A percentile compares a stretch with the other conserved stretches of the same genome.
Conservation (phyloP, 2,329 filamentous ascomycete genomes). For the Leptoxyphium fumago region DNA sequence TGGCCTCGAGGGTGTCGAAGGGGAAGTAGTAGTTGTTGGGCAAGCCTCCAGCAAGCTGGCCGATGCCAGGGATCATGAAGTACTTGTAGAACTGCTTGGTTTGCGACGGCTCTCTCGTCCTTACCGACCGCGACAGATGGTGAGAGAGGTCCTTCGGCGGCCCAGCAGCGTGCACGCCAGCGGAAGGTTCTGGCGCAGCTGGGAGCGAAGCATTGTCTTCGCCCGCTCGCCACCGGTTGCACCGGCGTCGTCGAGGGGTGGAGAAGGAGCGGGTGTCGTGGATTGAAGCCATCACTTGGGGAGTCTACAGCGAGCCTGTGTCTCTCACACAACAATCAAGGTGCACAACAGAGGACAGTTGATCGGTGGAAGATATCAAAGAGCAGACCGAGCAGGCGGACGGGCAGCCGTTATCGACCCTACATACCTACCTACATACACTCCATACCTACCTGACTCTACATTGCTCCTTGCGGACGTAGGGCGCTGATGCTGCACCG, state of each 20-base stretch:
- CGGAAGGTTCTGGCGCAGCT: background rate
- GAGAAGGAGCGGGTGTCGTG: background rate
- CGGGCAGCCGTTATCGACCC: too few species aligned
- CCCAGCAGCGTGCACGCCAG: constrained; percentile 7
- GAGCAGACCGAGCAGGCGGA: too few species aligned
- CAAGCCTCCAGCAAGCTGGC: constrained; percentile 49
- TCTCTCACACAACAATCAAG: background rate
- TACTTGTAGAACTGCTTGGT: constrained; percentile 82
- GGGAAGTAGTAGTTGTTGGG: constrained; percentile 75
- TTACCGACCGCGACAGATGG: constrained; percentile 58
- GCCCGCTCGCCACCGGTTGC: background rate
- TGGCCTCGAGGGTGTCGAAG: constrained; percentile 78
- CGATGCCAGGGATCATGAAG: constrained; percentile 50
- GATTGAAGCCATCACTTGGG: background rate
- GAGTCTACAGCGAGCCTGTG: background rate
- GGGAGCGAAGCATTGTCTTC: background rate
- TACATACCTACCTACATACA: too few species aligned
- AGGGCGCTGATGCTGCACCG: background rate
- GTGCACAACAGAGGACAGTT: background rate
- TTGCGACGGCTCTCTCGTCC: constrained; percentile 45
- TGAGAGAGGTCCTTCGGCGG: constrained; percentile 62
- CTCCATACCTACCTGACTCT: background rate
- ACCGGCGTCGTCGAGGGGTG: background rate
- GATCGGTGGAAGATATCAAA: too few species aligned
- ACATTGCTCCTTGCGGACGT: background rate